These are phyloP conservation scores for Neospermospora avenae DNA, from an alignment of 2,329 filamentous ascomycete genomes.

Conservation along the genomic window DNA sequence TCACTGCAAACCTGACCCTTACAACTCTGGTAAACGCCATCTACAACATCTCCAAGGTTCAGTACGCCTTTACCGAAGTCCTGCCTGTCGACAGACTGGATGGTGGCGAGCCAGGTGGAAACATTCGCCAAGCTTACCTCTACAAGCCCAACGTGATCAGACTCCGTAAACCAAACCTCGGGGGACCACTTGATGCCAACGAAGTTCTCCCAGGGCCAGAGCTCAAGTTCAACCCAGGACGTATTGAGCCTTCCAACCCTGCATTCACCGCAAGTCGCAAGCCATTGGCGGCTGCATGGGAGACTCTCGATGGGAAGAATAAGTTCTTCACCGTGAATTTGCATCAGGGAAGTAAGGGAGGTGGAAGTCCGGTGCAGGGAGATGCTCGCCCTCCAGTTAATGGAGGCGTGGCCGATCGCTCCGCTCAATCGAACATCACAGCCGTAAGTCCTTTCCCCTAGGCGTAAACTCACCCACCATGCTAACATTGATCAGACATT, in stretches of 20 bases:
- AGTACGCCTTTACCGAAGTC: constrained; percentile 59
- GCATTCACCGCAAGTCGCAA: constrained; percentile 63
- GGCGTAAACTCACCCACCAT: neutral
- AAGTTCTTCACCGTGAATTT: constrained; percentile 71
- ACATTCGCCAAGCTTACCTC: constrained; percentile 69
- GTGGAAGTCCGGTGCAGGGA: constrained; percentile 31
- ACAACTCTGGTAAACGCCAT: constrained; percentile 53
- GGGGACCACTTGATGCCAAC: constrained; percentile 51
- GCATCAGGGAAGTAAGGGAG: constrained; percentile 65
- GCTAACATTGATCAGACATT: constrained; percentile 43
- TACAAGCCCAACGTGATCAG: constrained; percentile 59
- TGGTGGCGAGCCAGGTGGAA: constrained; percentile 65
- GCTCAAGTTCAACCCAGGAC: constrained; percentile 67
- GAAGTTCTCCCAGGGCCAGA: constrained; percentile 53
- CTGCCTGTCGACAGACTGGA: constrained; percentile 57
- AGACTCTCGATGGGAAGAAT: constrained; percentile 49
- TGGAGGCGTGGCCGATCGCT: constrained; percentile 55
- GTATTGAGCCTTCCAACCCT: constrained; percentile 58
- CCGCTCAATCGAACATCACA: constrained; percentile 55
- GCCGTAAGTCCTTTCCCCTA: constrained; percentile 41
- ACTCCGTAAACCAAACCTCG: constrained; percentile 57
- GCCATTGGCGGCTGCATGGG: constrained; percentile 65
- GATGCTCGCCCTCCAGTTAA: constrained; percentile 35
- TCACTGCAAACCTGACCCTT: constrained; percentile 57
- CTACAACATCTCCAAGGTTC: constrained; percentile 44